Evolutionary conservation across 306 rosid genomes (phyloP).

Genomic region (Acacia acuminata): DNA sequence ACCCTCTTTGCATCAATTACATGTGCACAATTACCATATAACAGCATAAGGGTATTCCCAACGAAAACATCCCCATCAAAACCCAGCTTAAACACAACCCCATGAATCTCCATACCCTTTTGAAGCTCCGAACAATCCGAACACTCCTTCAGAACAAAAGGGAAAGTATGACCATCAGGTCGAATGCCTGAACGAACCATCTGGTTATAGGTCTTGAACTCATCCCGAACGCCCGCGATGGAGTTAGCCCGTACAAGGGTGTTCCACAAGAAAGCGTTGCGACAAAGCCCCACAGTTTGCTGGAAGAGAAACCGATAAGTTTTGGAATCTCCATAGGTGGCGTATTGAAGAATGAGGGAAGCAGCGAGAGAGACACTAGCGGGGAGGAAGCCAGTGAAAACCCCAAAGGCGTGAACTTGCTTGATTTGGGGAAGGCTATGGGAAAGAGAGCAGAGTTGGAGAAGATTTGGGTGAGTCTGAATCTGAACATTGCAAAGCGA

Average conservation of each 20-base stretch:
- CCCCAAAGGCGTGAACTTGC: conserved; percentile 67
- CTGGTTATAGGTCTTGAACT: conserved; percentile 54
- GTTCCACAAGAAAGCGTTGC: conserved; percentile 74
- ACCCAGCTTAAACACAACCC: conserved; percentile 62
- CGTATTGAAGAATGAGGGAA: conserved; percentile 73
- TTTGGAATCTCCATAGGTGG: conserved; percentile 46
- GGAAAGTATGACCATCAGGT: conserved; percentile 75
- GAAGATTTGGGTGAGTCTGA: conserved; percentile 45
- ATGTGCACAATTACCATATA: conserved; percentile 61
- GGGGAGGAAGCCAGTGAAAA: conserved; percentile 66
- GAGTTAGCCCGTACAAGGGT: conserved; percentile 71
- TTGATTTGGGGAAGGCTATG: conserved; percentile 60
- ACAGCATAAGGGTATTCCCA: conserved; percentile 68
- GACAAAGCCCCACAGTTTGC: conserved; percentile 46
- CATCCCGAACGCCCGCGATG: conserved; percentile 51
- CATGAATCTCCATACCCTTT: conserved; percentile 83
- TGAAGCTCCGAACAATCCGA: conserved; percentile 49
- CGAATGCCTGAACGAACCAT: conserved; percentile 62
- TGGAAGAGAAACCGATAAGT: conserved; percentile 52
- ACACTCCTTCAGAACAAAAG: conserved; percentile 74
- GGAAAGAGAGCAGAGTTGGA: conserved; percentile 44
- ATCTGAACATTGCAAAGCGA: conserved; percentile 2
- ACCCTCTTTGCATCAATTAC: conserved; percentile 48
- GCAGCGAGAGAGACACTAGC: conserved; percentile 68
- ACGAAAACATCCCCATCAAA: conserved; percentile 68